A percentile compares a stretch with the other conserved stretches of the same genome.
Evolutionary conservation across 1,139 yeast genomes (phyloP).

Genomic region (Suhomyces atakaporum): DNA sequence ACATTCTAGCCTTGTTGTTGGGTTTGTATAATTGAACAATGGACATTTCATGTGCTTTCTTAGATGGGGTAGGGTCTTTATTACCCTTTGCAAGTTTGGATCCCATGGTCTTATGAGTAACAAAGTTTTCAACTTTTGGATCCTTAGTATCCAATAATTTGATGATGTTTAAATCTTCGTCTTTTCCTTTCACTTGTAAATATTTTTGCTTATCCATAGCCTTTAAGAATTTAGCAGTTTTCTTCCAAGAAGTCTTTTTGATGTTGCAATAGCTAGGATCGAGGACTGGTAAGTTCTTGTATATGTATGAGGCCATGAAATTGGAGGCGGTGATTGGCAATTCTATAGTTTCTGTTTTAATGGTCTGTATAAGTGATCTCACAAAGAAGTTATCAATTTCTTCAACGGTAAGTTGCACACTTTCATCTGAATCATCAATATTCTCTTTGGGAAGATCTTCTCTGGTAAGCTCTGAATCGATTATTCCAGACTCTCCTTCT

Average conservation of each 20-base stretch:
- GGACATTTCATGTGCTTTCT: constrained; percentile 31
- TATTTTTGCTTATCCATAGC: constrained; percentile 78
- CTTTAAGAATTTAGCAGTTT: constrained; percentile 79
- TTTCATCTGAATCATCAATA: too few species aligned
- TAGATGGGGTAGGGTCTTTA: constrained; percentile 21
- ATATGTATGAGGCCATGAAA: constrained; percentile 69
- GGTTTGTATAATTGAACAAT: constrained; percentile 56
- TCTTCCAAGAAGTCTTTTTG: constrained; percentile 87
- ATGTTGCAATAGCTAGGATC: constrained; percentile 60
- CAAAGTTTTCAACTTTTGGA: constrained; percentile 57
- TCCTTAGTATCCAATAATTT: constrained; percentile 49
- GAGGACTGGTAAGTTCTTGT: constrained; percentile 66
- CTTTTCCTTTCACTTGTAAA: constrained; percentile 69
- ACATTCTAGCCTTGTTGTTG: constrained; percentile 46
- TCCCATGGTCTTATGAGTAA: constrained; percentile 56
- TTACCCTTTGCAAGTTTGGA: constrained; percentile 17
- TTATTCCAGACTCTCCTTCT: neutral
- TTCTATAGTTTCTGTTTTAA: constrained; percentile 57
- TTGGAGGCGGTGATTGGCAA: constrained; percentile 69
- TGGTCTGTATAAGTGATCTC: constrained; percentile 67
- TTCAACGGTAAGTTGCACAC: constrained; percentile 51
- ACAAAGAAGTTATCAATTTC: constrained; percentile 81
- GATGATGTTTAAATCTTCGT: constrained; percentile 66
- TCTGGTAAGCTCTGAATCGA: too few species aligned
- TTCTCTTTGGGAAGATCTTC: too few species aligned